Percentiles rank a stretch among this genome's conserved stretches.
These are phyloP conservation scores for Vachellia pachyceras DNA, from an alignment of 306 rosid species.

Conservation along the genomic window DNA sequence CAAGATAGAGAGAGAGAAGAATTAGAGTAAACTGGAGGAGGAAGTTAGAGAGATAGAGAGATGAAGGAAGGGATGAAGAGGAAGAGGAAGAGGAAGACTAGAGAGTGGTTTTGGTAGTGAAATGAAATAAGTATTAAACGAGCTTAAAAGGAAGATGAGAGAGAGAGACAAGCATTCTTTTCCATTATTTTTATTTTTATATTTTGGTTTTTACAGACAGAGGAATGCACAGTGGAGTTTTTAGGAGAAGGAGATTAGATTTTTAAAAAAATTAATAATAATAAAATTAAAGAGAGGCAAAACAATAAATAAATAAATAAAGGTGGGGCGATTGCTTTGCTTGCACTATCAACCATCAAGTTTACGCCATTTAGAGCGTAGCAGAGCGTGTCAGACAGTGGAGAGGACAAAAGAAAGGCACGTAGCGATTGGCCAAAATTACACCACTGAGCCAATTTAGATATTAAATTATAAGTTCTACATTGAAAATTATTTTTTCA, in stretches of 20 bases:
- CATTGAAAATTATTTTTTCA: not conserved
- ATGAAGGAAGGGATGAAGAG: not conserved
- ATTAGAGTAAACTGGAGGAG: constrained; percentile 23
- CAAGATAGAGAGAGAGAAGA: constrained; percentile 12
- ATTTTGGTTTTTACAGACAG: constrained; percentile 32
- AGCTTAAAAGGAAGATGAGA: constrained; percentile 49
- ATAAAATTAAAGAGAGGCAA: not conserved
- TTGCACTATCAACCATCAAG: constrained; percentile 76
- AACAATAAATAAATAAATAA: constrained; percentile 9
- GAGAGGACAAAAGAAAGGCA: constrained; percentile 47
- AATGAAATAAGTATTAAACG: constrained; percentile 58
- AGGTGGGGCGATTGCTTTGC: constrained; percentile 66
- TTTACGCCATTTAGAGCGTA: constrained; percentile 62
- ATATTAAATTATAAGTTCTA: not conserved
- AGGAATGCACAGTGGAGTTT: constrained; percentile 39
- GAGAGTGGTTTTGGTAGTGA: constrained; percentile 31
- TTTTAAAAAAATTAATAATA: not conserved
- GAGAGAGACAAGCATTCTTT: constrained; percentile 20
- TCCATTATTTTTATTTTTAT: not conserved
- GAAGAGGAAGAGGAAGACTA: not conserved
- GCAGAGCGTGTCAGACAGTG: constrained; percentile 69
- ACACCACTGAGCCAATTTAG: not conserved
- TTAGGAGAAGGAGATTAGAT: constrained; percentile 31
- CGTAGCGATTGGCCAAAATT: not conserved
- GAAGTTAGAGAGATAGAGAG: not conserved